A percentile compares a stretch with the other conserved stretches of the same genome.
Conservation (phyloP, 2,329 filamentous ascomycete species). For the Geosmithia morbida region DNA sequence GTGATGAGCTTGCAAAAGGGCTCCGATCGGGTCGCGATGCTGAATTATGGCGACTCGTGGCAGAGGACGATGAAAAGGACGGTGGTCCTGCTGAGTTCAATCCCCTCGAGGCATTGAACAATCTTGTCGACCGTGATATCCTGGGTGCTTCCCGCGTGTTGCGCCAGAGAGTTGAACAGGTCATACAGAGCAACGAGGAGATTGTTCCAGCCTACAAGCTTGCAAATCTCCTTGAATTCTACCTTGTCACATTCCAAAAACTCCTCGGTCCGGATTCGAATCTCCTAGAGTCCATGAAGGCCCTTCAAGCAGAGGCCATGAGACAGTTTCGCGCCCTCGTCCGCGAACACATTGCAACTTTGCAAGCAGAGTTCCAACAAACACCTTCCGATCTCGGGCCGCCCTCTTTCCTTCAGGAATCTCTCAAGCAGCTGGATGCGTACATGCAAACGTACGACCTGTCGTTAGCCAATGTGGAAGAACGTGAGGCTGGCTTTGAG, state of each 20-base stretch:
- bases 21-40: slow-evolving; percentile 68
- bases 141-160: slow-evolving; percentile 69
- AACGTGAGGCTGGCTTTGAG: slow-evolving; percentile 56
- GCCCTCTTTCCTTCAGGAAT: slow-evolving; percentile 68
- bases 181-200: slow-evolving; percentile 86
- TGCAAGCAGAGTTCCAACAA: slow-evolving; percentile 58
- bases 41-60: slow-evolving; percentile 65
- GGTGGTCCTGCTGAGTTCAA: slow-evolving; percentile 48
- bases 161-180: slow-evolving; percentile 80
- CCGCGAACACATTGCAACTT: slow-evolving; percentile 61
- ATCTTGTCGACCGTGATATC: slow-evolving; percentile 77
- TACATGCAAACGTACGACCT: slow-evolving; percentile 83
- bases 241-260: slow-evolving; percentile 70
- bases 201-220: slow-evolving; percentile 80
- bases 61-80: slow-evolving; percentile 40
- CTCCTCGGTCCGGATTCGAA: slow-evolving; percentile 56
- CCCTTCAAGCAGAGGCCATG: slow-evolving; percentile 62
- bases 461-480: slow-evolving; percentile 48
- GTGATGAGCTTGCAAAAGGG: slow-evolving; percentile 72
- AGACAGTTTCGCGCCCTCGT: slow-evolving; percentile 71
- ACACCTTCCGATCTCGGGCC: slow-evolving; percentile 60
- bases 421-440: slow-evolving; percentile 60
- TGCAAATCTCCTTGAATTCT: slow-evolving; percentile 79
- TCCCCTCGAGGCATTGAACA: slow-evolving; percentile 64
- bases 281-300: slow-evolving; percentile 53